Conservation (phyloP, 306 rosid genomes). For the Ziziphus jujuba region DNA sequence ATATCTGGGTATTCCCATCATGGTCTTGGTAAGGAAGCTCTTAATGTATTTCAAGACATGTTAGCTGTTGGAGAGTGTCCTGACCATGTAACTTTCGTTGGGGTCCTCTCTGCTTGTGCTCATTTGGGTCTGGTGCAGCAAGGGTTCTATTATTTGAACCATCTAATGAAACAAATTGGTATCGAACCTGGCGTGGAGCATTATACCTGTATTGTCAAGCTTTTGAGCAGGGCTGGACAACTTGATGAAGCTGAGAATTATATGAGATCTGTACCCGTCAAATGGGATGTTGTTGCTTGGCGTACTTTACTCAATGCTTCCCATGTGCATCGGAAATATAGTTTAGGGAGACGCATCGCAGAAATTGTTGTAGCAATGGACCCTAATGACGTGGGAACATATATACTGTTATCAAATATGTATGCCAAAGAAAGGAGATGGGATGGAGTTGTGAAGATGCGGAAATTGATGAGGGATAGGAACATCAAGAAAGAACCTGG, state of each 20-base stretch:
- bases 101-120: slow-evolving; percentile 60
- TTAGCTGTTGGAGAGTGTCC: slow-evolving; percentile 44
- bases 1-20: slow-evolving; percentile 67
- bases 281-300: slow-evolving; percentile 44
- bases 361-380: slow-evolving; percentile 32
- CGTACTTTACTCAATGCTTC: slow-evolving; percentile 42
- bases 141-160: slow-evolving; percentile 54
- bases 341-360: slow-evolving; percentile 32
- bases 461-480: slow-evolving; percentile 39
- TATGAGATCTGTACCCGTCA: slow-evolving; percentile 26
- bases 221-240: slow-evolving; percentile 38
- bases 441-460: slow-evolving; percentile 42
- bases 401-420: slow-evolving; percentile 39
- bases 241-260: slow-evolving; percentile 39
- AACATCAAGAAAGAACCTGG: slow-evolving; percentile 48
- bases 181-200: slow-evolving; percentile 41
- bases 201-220: slow-evolving; percentile 39
- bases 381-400: slow-evolving; percentile 40
- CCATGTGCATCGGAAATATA: slow-evolving; percentile 30
- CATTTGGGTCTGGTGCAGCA: slow-evolving; percentile 52
- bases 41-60: slow-evolving; percentile 53
- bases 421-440: slow-evolving; percentile 42
- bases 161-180: slow-evolving; percentile 38
- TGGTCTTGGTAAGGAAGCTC: slow-evolving; percentile 67
- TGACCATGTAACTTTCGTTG: slow-evolving; percentile 50